phyloP scores from a whole-genome alignment of 306 rosid genomes.

The Vachellia pachyceras region DNA sequence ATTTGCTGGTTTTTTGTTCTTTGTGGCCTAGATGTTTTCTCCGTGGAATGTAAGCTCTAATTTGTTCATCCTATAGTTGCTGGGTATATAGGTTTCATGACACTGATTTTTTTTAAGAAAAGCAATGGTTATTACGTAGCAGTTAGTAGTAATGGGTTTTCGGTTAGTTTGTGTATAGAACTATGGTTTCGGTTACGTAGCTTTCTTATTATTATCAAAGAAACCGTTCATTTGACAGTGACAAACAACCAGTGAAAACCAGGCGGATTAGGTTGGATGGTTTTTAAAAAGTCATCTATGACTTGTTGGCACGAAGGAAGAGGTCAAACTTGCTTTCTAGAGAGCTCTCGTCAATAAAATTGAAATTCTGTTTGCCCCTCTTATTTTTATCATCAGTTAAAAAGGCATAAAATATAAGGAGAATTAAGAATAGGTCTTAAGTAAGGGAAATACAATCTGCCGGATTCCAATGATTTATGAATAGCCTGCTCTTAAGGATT shows the following conservation, averaged over 20 bases:
- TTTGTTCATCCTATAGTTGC: neutral
- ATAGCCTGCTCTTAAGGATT: too few species aligned
- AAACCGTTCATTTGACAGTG: neutral
- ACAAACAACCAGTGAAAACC: too few species aligned
- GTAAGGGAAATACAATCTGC: too few species aligned
- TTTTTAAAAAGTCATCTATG: neutral
- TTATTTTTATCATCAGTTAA: too few species aligned
- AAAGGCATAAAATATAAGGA: too few species aligned
- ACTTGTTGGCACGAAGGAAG: neutral
- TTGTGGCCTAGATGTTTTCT: neutral
- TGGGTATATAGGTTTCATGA: neutral
- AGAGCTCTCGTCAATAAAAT: neutral
- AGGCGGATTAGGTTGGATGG: too few species aligned
- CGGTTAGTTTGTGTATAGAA: too few species aligned
- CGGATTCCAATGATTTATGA: too few species aligned
- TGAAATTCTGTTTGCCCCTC: too few species aligned
- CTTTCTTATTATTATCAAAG: neutral
- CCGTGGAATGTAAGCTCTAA: neutral
- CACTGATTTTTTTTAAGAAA: neutral
- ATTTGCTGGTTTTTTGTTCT: constrained; percentile 27
- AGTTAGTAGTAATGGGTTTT: too few species aligned
- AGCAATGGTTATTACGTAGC: neutral
- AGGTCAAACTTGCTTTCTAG: neutral
- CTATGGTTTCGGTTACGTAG: neutral
- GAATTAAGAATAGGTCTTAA: too few species aligned